Conservation (phyloP, 2,329 filamentous ascomycete genomes). For the Talaromyces sp. region DNA sequence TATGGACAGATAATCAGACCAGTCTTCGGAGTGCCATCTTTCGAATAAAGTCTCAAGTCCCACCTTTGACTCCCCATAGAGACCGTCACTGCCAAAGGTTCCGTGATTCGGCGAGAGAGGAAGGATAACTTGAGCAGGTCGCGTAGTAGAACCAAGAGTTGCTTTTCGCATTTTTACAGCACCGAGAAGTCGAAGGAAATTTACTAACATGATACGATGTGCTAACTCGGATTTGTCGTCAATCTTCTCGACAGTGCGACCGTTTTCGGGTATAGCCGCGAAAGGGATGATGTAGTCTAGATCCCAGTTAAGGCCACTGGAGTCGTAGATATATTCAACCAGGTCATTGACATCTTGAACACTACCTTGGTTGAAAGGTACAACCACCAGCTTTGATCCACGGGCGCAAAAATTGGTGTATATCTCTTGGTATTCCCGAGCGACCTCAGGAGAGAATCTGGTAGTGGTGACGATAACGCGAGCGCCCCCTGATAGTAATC, state of each 20-base stretch:
- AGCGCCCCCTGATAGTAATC: constrained; percentile 89
- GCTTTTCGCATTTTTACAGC: constrained; percentile 86
- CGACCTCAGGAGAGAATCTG: constrained; percentile 91
- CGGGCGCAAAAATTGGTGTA: constrained; percentile 89
- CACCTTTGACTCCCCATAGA: constrained; percentile 97
- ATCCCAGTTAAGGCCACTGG: constrained; percentile 96
- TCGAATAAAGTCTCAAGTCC: constrained; percentile 96
- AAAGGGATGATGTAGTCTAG: constrained; percentile 94
- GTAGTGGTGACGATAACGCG: constrained; percentile 96
- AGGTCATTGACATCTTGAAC: constrained; percentile 69
- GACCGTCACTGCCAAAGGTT: constrained; percentile 93
- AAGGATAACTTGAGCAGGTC: constrained; percentile 91
- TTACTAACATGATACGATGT: constrained; percentile 98
- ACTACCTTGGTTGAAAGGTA: constrained; percentile 98
- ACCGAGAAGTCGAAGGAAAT: constrained; percentile 84
- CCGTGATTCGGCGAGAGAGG: constrained; percentile 97
- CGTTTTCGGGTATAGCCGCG: constrained; percentile 94
- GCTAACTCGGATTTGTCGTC: constrained; percentile 97
- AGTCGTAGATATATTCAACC: constrained; percentile 95
- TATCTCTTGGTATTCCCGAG: constrained; percentile 98
- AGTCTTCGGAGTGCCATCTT: constrained; percentile 95
- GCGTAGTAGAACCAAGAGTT: constrained; percentile 80
- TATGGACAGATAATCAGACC: constrained; percentile 95
- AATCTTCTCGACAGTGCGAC: constrained; percentile 90
- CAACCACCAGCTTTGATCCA: constrained; percentile 92